Base-by-base conservation (phyloP, 2,329 filamentous ascomycete genomes). In the Boeremia lycopersici region DNA sequence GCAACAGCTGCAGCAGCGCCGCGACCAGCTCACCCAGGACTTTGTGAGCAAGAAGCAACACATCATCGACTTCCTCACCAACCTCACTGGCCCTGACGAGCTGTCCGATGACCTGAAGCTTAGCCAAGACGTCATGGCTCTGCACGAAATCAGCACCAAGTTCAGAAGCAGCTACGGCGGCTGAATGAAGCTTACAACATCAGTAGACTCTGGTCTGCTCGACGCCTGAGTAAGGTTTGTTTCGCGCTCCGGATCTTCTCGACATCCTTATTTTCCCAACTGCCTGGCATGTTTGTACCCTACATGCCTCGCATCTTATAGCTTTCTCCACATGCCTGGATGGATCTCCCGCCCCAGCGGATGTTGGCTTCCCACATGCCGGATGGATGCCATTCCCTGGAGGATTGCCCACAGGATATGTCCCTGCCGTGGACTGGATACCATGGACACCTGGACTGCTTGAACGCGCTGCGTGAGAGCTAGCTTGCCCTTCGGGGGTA, bases 11-110 rank as follows among this genome's bases (percentile, higher is more conserved):
- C 64, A 71, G 53, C 69, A 71, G 43, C 63, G 62, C n/a, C 70
- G 69, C 13, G 63, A 68, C 9, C 63, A 62, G 13, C 57, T 76
- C 10, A 59, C 70, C 38, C 59, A 68, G 12, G 67, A 70, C 28
- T 76, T 74, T 52, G 40, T 62, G 12, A 68, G 56, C 62, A 71
- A 71, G 64, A 74, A 72, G 64, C 68, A 73, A 49, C 61, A 63
- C 41, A 67, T 76, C 47, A 68, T 73, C 45, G 63, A 71, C 51
- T 67, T 69, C 19, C 48, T 76, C 35, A 62, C 50, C 46, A 70
- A 62, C 40, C 58, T 76, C 26, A 61, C 57, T 48, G 67, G 65
- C 28, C 74, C 72, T n/a, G 69, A 65, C 51, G 74, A 76, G 36
- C 55, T 74, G 26, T 57, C 60, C 6, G 67, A 72, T 40, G 68